Percentiles rank a stretch among this genome's conserved stretches.
These are phyloP conservation scores for Sarocladiaceae sp. DNA, from an alignment of 2,329 filamentous ascomycete genomes.

Conservation along the genomic window DNA sequence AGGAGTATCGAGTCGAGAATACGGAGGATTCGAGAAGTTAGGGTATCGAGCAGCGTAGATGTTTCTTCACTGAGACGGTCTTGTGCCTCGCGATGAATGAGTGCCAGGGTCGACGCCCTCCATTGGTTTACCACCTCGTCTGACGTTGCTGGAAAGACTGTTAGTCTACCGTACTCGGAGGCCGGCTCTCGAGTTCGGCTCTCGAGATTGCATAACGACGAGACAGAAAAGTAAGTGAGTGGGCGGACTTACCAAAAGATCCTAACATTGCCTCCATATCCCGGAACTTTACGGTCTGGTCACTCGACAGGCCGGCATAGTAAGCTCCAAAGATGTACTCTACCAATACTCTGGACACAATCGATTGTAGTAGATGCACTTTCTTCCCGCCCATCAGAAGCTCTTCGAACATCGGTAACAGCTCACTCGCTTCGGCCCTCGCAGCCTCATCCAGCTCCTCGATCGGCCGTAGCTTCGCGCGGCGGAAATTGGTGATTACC, in stretches of 20 bases:
- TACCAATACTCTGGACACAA: conserved; percentile 53
- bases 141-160: conserved; percentile 27
- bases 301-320: conserved; percentile 54
- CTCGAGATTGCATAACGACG: too few relatives aligned
- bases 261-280: conserved; percentile 40
- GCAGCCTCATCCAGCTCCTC: conserved; percentile 28
- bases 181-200: too few relatives aligned
- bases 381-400: conserved; percentile 43
- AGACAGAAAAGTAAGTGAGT: not conserved
- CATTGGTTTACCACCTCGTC: conserved; percentile 56
- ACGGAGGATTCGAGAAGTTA: conserved; percentile 40
- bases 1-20: conserved; percentile 41
- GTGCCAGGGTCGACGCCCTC: conserved; percentile 57
- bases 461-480: conserved; percentile 47
- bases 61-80: conserved; percentile 41
- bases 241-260: conserved; percentile 24
- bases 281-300: conserved; percentile 45
- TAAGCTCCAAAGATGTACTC: conserved; percentile 56
- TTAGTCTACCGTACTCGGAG: not conserved
- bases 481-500: conserved; percentile 64
- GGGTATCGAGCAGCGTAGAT: conserved; percentile 30
- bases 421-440: conserved; percentile 34
- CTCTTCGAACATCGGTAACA: conserved; percentile 54
- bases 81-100: conserved; percentile 48
- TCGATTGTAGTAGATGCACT: conserved; percentile 56